Base-by-base conservation (phyloP, 2,329 filamentous ascomycete genomes). In the Phaeosphaeriaceae sp. region DNA sequence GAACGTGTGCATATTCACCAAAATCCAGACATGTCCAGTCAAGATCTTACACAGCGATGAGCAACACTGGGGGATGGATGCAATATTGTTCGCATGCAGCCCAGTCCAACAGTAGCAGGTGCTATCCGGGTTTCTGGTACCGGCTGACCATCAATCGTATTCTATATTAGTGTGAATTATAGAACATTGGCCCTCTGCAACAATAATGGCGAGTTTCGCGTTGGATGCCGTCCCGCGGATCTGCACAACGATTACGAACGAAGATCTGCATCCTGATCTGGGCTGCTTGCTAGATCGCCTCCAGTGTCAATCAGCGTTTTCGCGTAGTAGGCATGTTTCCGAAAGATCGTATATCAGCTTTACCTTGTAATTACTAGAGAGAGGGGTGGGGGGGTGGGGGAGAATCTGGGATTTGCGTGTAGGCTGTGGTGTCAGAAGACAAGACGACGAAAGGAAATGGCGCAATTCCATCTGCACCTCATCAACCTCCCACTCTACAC, bases 121-220 rank as follows among this genome's bases (percentile, higher is more conserved):
- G 20, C 23, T 32, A 37, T 42, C 30, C 41, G 16, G 37, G 36
- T 23, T 13, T 21, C 18, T 37, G 30, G 36, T 11, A 45, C 13
- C 34, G 37, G 18, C n/a, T 42, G 37, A 26, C 6, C n/a, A 13
- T 38, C 17, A 26, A 35, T 38, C 49, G 49, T 52, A 48, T 52
- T 48, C 41, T 29, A 52, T 42, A 52, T 52, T 44, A 32, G n/a
- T 23, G 21, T 15, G 33, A 38, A 48, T 39, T 43, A 36, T 35
- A 21, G n/a, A 40, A 15, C 20, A 28, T 21, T 30, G 26, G 36
- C 35, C 28, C 28, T 26, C 15, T 23, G 42, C 47, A 37, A 38
- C 42, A 20, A 41, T 48, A 29, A 37, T 17, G 37, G 36, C 26
- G 35, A 15, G 21, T 33, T 18, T 35, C 35, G 26, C 4, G 30